A percentile compares a stretch with the other conserved stretches of the same genome.
Evolutionary conservation across 805 yeast genomes (phyloP).

Genomic region (Kregervanrija delftensis): DNA sequence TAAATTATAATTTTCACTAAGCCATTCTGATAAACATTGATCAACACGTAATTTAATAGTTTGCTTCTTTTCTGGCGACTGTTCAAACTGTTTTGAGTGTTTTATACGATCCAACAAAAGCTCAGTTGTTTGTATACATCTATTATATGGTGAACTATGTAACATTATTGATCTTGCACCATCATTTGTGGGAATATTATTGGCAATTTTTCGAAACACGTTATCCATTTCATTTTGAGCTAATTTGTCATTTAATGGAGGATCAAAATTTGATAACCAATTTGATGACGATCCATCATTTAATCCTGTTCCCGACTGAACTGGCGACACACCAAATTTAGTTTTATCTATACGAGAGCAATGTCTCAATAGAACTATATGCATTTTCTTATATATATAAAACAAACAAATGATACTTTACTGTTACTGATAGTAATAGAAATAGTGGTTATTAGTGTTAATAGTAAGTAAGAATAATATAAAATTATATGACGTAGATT

Average conservation of each 20-base stretch:
- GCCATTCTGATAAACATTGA: conserved; percentile 38
- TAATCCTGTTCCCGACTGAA: conserved; percentile 3
- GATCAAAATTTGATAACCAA: conserved; percentile 31
- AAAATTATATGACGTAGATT: no score
- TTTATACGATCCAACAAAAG: conserved; percentile 18
- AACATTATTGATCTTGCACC: conserved; percentile 17
- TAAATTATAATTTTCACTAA: conserved; percentile 33
- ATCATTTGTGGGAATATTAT: conserved; percentile 14
- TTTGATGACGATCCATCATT: conserved; percentile 15
- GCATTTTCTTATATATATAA: conserved; percentile 17
- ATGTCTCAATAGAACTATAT: conserved; percentile 27
- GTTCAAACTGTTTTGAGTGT: conserved; percentile 4
- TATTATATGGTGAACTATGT: conserved; percentile 37
- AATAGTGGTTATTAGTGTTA: no score
- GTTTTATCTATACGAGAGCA: conserved; percentile 27
- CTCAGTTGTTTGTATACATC: conserved; percentile 38
- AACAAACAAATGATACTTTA: no score
- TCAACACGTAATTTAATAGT: conserved; percentile 29
- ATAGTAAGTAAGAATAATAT: no score
- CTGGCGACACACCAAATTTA: conserved; percentile 9
- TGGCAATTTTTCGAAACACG: conserved; percentile 21
- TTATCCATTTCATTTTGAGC: conserved; percentile 23
- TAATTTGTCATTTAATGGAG: conserved; percentile 23
- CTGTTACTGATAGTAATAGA: no score
- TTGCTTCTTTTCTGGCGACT: background rate